Evolutionary conservation across 306 rosid species (phyloP).

Genomic region (Lithocarpus polystachyus): DNA sequence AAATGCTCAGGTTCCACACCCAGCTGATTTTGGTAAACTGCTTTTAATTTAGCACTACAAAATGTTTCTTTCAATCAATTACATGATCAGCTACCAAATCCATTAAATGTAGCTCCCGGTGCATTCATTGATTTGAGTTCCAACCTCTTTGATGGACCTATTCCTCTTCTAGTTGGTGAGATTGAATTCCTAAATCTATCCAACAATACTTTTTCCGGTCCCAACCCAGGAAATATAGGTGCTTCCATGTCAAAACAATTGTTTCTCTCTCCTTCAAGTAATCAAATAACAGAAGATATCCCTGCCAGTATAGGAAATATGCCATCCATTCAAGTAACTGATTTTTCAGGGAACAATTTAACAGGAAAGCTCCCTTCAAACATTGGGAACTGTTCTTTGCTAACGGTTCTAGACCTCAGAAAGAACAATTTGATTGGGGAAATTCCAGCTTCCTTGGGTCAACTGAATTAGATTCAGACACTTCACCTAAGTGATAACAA

Average conservation of each 20-base stretch:
- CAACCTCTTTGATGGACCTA: constrained; percentile 30
- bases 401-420: constrained; percentile 34
- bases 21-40: constrained; percentile 46
- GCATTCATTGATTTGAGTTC: constrained; percentile 30
- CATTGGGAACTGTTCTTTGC: constrained; percentile 27
- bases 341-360: constrained; percentile 43
- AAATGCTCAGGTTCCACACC: constrained; percentile 38
- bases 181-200: constrained; percentile 30
- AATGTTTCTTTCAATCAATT: constrained; percentile 39
- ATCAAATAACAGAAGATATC: constrained; percentile 37
- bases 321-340: constrained; percentile 2
- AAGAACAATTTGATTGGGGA: constrained; percentile 28
- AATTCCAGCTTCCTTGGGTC: constrained; percentile 35
- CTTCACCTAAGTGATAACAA: constrained; percentile 34
- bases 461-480: constrained; percentile 18
- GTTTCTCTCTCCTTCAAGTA: not conserved
- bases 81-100: constrained; percentile 33
- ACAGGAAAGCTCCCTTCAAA: constrained; percentile 32
- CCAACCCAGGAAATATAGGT: too few relatives aligned
- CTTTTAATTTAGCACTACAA: not conserved
- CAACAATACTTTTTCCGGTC: not conserved
- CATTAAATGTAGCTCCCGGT: not conserved
- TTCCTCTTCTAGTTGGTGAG: not conserved
- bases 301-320: constrained; percentile 31
- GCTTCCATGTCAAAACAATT: too few relatives aligned